A percentile compares a stretch with the other conserved stretches of the same genome.
phyloP scores from a whole-genome alignment of 192 early-diverging fungal genomes.

The Gigaspora rosea region DNA sequence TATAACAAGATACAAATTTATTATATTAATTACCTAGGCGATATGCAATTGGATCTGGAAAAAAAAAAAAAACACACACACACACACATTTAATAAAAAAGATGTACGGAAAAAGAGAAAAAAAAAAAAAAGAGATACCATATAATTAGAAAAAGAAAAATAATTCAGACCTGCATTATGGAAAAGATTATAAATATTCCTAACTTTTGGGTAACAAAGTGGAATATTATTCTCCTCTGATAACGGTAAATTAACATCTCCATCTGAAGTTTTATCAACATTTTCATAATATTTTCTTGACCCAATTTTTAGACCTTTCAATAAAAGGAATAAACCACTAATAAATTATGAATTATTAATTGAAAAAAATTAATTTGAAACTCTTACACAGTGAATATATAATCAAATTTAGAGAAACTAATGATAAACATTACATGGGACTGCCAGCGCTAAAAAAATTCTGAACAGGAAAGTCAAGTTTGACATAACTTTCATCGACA shows the following conservation, averaged over 20 bases:
- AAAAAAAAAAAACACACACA: not conserved
- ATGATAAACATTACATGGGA: conserved; percentile 43
- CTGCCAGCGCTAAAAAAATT: conserved; percentile 79
- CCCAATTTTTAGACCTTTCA: conserved; percentile 69
- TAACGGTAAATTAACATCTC: not conserved
- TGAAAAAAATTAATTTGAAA: not conserved
- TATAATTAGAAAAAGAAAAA: not conserved
- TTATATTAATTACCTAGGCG: conserved; percentile 36
- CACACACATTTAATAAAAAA: not conserved
- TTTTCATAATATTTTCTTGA: conserved; percentile 43
- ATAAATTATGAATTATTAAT: not conserved
- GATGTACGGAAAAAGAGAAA: not conserved
- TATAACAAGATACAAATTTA: not conserved
- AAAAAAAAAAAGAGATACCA: not conserved
- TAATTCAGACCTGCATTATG: conserved; percentile 49
- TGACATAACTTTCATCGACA: conserved; percentile 37
- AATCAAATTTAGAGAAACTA: not conserved
- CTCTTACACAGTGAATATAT: not conserved
- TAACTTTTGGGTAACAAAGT: conserved; percentile 61
- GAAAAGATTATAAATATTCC: conserved; percentile 81
- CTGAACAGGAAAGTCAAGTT: conserved; percentile 68
- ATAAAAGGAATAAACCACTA: conserved; percentile 68
- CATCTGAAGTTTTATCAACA: too few species aligned
- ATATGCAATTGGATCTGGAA: conserved; percentile 65
- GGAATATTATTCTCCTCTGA: conserved; percentile 38